These are phyloP conservation scores for Petunia secreta DNA, from an alignment of 257 asterid genomes.

Conservation along the genomic window DNA sequence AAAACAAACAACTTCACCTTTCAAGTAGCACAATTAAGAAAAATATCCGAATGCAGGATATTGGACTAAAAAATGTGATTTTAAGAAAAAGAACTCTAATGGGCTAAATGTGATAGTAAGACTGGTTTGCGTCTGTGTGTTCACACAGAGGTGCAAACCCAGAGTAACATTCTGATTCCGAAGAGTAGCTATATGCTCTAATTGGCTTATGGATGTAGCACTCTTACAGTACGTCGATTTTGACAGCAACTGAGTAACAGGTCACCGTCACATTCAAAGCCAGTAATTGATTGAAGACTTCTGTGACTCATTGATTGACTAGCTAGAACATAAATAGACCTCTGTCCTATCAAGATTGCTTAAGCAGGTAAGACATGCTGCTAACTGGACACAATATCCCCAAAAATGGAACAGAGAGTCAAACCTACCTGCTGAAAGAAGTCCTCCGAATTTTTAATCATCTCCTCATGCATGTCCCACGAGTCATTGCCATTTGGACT, in stretches of 20 bases:
- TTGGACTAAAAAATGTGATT: background rate
- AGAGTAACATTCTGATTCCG: background rate
- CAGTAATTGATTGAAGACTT: background rate
- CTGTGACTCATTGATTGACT: background rate
- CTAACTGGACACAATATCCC: background rate
- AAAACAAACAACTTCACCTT: background rate
- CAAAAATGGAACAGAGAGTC: background rate
- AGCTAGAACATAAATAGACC: background rate
- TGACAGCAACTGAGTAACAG: conserved; percentile 1
- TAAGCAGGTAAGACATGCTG: conserved; percentile 6
- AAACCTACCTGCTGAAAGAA: conserved; percentile 69
- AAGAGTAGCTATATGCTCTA: background rate
- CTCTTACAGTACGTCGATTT: background rate
- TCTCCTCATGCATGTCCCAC: conserved; percentile 97
- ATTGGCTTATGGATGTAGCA: background rate
- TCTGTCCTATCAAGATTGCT: conserved; percentile 4
- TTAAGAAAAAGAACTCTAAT: background rate
- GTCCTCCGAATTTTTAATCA: conserved; percentile 87
- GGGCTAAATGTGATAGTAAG: background rate
- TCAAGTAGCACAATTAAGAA: background rate
- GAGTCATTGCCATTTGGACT: conserved; percentile 81
- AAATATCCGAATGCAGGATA: background rate
- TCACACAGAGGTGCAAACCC: conserved; percentile 6
- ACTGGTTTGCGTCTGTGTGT: background rate
- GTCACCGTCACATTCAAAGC: background rate